Percentiles rank a stretch among this genome's conserved stretches.
Evolutionary conservation across 768 basidiomycete species (phyloP).

Genomic region (Pleurotus salmoneostramineus): DNA sequence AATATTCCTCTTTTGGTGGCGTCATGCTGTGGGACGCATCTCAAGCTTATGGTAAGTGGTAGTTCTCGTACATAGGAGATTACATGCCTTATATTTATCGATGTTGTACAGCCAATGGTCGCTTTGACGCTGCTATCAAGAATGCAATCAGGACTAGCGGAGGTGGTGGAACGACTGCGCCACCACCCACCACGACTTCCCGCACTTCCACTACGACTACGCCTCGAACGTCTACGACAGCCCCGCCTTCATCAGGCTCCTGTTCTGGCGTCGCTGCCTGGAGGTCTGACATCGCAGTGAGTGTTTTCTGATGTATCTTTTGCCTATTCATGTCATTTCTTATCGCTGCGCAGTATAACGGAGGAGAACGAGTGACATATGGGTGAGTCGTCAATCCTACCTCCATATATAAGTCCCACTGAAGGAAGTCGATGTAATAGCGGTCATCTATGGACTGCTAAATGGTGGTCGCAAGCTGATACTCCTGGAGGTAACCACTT

Average conservation of each 20-base stretch:
- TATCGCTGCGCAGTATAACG: conserved; percentile 31
- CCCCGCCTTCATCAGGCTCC: conserved; percentile 20
- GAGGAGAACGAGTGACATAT: conserved; percentile 35
- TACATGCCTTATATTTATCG: background rate
- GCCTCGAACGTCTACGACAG: conserved; percentile 19
- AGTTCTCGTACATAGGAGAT: background rate
- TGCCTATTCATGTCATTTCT: background rate
- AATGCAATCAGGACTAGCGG: conserved; percentile 23
- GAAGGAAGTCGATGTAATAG: conserved; percentile 17
- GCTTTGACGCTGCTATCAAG: conserved; percentile 40
- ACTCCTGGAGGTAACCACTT: conserved; percentile 24
- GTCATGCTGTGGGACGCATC: conserved; percentile 40
- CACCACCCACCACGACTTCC: conserved; percentile 17
- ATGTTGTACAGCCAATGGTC: conserved; percentile 26
- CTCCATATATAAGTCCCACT: too few relatives aligned
- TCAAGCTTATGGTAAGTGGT: conserved; percentile 29
- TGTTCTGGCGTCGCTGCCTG: conserved; percentile 42
- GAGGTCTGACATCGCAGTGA: conserved; percentile 30
- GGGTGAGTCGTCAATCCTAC: conserved; percentile 23
- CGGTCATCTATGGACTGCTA: conserved; percentile 45
- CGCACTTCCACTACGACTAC: conserved; percentile 11
- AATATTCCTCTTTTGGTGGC: conserved; percentile 54
- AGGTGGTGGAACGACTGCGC: conserved; percentile 16
- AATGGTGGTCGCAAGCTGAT: conserved; percentile 43
- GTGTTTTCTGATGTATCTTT: conserved; percentile 11